Evolutionary conservation across 1,284 basidiomycete genomes (phyloP).

Genomic region (Chalciporus sp.): DNA sequence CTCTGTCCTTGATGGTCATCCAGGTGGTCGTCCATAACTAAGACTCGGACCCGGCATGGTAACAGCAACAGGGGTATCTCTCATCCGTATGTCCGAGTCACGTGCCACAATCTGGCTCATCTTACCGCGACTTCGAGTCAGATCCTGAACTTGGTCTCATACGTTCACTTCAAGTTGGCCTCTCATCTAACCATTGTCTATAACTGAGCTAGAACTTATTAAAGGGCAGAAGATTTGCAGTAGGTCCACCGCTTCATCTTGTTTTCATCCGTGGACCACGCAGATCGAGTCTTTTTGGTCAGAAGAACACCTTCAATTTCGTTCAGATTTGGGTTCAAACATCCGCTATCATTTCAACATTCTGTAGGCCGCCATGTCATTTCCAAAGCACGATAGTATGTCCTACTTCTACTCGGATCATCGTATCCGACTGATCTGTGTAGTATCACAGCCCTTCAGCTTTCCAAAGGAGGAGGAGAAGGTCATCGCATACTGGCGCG

Average conservation of each 20-base stretch:
- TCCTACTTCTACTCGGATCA: background rate
- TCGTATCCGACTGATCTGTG: conserved; percentile 16
- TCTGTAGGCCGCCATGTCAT: conserved; percentile 27
- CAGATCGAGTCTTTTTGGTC: conserved; percentile 14
- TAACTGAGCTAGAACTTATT: background rate
- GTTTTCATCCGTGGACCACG: background rate
- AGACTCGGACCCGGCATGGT: background rate
- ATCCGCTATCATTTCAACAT: background rate
- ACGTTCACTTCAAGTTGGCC: background rate
- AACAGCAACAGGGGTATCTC: too few species aligned
- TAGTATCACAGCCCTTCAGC: conserved; percentile 78
- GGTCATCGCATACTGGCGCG: conserved; percentile 90
- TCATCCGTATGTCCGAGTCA: background rate
- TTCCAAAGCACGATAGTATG: conserved; percentile 37
- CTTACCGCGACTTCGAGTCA: background rate
- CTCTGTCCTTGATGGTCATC: background rate
- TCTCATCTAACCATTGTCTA: background rate
- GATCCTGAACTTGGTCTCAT: background rate
- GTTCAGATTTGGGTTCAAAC: background rate
- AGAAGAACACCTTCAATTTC: background rate
- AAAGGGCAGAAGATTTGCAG: conserved; percentile 2
- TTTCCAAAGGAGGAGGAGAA: conserved; percentile 94
- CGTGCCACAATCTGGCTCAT: background rate
- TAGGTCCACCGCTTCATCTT: background rate
- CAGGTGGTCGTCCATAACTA: conserved; percentile 1